Base-by-base conservation (phyloP, 2,329 filamentous ascomycete genomes). In the Delphinella strobiligena region DNA sequence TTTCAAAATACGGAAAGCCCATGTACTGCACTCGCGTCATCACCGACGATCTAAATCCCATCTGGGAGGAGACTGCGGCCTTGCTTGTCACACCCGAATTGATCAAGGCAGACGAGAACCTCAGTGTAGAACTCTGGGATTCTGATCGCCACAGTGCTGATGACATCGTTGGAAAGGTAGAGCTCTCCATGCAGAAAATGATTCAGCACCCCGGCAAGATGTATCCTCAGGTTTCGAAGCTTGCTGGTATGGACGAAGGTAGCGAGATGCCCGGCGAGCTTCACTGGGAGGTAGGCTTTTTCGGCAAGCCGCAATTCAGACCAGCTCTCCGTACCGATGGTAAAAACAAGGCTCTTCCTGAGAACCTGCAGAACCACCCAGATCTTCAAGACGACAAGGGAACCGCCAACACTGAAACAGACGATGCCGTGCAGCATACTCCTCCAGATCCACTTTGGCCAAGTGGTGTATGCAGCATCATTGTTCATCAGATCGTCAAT, bases 11-110 rank as follows among this genome's bases (percentile, higher is more conserved):
- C 51, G 84, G 83, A 41, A 98, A 98, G 63, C 89, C 89, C 2
- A 93, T 94, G 75, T 96, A 94, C 61, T 95, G 88, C 61, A 96
- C 91, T 1, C 79, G 91, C 35, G 88, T 96, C 37, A 95, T 96
- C 47, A 86, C 89, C 38, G 89, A 96, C 54, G 82, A 95, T 49
- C 71, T 94, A 40, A 93, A 96, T 53, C 91, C 91, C 0, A 71
- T 94, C 4, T 96, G 93, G 68, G 83, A 91, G 53, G 91, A 96
- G 61, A 83, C 77, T 2, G 79, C 84, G 32, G 87, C 85, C 9
- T 69, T 96, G 14, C 67, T 95, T 12, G 84, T 98, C 4, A 94
- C 84, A 0, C 74, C 84, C 0, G 88, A 95, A 47, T 70, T 94
- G 38, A 85, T 96, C 66, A 93, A 91, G 61, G 89, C 83, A 0